Evolutionary conservation across 257 asterid genomes (phyloP), one percentile per base, ranked within the genome.

Genomic region (Primulina eburnea): DNA sequence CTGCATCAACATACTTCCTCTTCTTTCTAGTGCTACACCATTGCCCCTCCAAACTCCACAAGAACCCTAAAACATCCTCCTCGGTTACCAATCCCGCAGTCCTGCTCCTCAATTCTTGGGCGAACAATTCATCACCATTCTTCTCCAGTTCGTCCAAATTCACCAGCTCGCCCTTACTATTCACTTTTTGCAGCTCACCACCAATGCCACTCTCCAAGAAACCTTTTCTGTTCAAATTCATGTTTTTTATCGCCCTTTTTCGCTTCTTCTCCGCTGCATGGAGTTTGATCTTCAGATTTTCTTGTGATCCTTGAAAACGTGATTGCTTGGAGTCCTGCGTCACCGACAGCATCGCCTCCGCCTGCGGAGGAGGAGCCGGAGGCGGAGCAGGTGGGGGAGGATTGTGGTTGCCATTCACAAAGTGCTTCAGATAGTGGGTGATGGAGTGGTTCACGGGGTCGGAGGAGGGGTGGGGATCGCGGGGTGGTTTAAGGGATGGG

Each of bases 11-110:
- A 75, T 81, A 90, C 81, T 87, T 93, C 88, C 97, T 93, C 88
- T 73, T 89, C 89, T 77, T 86, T 89, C 98, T 88, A 81, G 87
- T 86, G 80, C 98, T 93, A 77, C 96, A 80, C 98, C 98, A 93
- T 70, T 86, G 84, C 29, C 98, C 98, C 68, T 93, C 94, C 85
- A 93, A 75, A 34, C 78, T 81, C 78, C 80, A 67, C 82, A 93
- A 75, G 68, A 88, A 80, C 52, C 83, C 95, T 64, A 87, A 76
- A 78, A 82, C 77, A 62, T 65, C 86, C 66, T 81, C 97, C 74
- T 90, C 97, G 17, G 80, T 86, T 70, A 82, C 88, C 80, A 90
- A 68, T 4, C 97, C 96, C 57, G 50, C 68, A 4, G 90, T 85
- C 85, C 88, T 86, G 72, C 53, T 85, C 86, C 68, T 73, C 91